Conservation (phyloP, 192 early-diverging fungal species). For the Coemansia sp. region DNA sequence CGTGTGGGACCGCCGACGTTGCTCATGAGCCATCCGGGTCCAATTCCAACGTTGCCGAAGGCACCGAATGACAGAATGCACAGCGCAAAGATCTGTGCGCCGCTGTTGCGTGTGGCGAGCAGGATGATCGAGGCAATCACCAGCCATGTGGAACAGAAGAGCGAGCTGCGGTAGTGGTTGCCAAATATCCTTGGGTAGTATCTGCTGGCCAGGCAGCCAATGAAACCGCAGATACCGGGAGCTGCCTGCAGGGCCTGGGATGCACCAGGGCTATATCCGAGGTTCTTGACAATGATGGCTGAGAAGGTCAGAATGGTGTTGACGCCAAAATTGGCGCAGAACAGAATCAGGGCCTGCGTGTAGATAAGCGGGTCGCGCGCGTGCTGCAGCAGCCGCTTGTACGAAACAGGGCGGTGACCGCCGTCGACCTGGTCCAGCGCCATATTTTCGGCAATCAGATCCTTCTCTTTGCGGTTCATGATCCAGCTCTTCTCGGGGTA, state of each 20-base stretch:
- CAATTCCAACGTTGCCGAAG: constrained; percentile 44
- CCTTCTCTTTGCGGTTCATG: constrained; percentile 27
- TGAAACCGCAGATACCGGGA: constrained; percentile 42
- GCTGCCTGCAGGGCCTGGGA: constrained; percentile 47
- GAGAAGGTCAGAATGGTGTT: constrained; percentile 49
- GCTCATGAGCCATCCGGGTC: constrained; percentile 47
- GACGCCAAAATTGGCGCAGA: constrained; percentile 41
- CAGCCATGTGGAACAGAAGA: constrained; percentile 41
- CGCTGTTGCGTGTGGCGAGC: constrained; percentile 35
- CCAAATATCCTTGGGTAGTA: constrained; percentile 36
- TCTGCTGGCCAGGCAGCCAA: constrained; percentile 27
- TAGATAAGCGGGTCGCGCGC: constrained; percentile 34
- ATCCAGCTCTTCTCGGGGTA: constrained; percentile 45
- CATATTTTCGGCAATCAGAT: constrained; percentile 28
- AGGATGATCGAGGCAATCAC: constrained; percentile 25
- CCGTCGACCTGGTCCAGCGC: constrained; percentile 29
- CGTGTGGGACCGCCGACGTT: too few species aligned
- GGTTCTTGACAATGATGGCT: constrained; percentile 37
- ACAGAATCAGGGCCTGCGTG: constrained; percentile 35
- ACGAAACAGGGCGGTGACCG: constrained; percentile 28
- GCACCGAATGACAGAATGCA: constrained; percentile 42
- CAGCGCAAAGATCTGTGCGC: constrained; percentile 41
- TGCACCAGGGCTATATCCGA: constrained; percentile 29
- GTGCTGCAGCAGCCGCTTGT: constrained; percentile 15
- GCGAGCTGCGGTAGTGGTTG: constrained; percentile 27